Conservation (phyloP, 495 filamentous ascomycete species). For the Penicillium dipodomyicola region DNA sequence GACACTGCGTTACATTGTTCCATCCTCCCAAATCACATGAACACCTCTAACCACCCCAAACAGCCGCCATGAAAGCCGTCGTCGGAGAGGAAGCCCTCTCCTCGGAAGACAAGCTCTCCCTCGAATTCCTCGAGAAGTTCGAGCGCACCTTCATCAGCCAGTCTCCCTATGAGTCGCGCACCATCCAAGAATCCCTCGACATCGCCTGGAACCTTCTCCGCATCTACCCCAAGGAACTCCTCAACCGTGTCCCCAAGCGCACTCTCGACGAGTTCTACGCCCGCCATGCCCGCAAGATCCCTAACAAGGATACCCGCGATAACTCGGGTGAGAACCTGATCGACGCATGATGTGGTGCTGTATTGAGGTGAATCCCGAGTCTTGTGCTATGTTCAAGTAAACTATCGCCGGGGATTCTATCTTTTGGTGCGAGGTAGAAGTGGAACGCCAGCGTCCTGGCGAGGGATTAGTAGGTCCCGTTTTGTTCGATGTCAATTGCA, state of each 20-base stretch:
- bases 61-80: conserved; percentile 97
- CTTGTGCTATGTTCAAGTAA: not conserved
- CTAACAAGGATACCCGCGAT: conserved; percentile 70
- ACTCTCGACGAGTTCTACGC: conserved; percentile 90
- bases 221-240: conserved; percentile 94
- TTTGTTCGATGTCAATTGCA: conserved; percentile 3
- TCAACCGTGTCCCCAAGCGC: conserved; percentile 96
- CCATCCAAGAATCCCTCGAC: conserved; percentile 88
- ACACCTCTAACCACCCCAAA: not conserved
- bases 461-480: not conserved
- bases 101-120: conserved; percentile 91
- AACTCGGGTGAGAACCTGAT: conserved; percentile 67
- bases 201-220: conserved; percentile 93
- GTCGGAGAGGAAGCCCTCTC: conserved; percentile 97
- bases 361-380: not conserved
- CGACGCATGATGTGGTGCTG: conserved; percentile 40
- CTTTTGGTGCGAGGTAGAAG: not conserved
- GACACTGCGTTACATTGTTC: not conserved
- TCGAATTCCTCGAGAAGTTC: conserved; percentile 98
- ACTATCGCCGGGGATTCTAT: not conserved
- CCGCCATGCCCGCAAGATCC: conserved; percentile 56
- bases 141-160: conserved; percentile 91
- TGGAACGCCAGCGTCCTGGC: not conserved
- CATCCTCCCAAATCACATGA: not conserved
- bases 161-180: conserved; percentile 84